Evolutionary conservation across 2,329 filamentous ascomycete species (phyloP).

Genomic region (Alternaria arborescens): DNA sequence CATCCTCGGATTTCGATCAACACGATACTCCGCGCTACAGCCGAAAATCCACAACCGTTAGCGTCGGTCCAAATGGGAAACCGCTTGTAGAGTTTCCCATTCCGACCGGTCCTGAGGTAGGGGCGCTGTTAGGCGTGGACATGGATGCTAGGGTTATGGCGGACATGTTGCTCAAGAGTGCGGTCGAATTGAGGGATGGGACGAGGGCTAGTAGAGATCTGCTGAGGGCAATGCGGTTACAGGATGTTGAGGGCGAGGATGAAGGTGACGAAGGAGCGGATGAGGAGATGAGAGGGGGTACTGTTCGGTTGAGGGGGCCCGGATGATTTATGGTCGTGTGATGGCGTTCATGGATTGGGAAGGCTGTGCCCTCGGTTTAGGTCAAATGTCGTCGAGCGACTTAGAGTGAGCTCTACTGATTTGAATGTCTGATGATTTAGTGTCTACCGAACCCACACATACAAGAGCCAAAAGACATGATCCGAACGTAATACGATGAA

Average conservation of each 20-base stretch:
- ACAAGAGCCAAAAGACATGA: neutral
- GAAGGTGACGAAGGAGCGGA: conserved; percentile 5
- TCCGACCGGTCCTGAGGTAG: conserved; percentile 40
- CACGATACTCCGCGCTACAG: conserved; percentile 9
- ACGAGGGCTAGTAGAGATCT: conserved; percentile 41
- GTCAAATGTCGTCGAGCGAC: neutral
- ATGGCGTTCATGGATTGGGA: neutral
- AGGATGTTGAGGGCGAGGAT: conserved; percentile 31
- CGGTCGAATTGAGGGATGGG: conserved; percentile 43
- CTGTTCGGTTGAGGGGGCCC: conserved; percentile 15
- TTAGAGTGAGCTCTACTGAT: neutral
- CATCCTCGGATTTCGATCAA: conserved; percentile 31
- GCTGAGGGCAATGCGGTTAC: conserved; percentile 43
- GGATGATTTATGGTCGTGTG: neutral
- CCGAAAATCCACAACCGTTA: conserved; percentile 33
- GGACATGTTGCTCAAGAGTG: conserved; percentile 41
- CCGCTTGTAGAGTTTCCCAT: conserved; percentile 48
- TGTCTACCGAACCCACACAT: neutral
- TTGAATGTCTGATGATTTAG: neutral
- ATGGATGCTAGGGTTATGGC: conserved; percentile 30
- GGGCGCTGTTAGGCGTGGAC: conserved; percentile 34
- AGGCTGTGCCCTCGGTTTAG: neutral
- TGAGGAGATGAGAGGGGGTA: conserved; percentile 13
- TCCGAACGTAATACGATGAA: neutral
- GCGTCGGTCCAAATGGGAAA: conserved; percentile 42